Percentiles rank a stretch among this genome's conserved stretches.
These are phyloP conservation scores for Lomentospora prolificans DNA, from an alignment of 2,329 filamentous ascomycete genomes.

Conservation along the genomic window DNA sequence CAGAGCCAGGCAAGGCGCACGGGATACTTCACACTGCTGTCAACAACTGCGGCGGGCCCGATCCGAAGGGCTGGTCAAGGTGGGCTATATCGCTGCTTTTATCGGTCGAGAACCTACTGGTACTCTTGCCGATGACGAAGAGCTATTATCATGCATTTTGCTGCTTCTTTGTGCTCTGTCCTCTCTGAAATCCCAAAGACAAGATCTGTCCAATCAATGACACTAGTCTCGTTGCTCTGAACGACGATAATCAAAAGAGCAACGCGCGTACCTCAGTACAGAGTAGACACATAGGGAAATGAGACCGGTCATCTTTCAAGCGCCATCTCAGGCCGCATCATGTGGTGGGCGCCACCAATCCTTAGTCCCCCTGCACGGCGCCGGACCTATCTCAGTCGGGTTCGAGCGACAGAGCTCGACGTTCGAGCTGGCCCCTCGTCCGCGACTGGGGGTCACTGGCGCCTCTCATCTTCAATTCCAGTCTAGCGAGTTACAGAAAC, in stretches of 20 bases:
- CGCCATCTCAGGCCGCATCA: background rate
- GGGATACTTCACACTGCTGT: background rate
- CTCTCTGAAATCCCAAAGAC: no score
- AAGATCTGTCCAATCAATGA: no score
- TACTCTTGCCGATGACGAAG: no score
- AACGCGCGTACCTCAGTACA: background rate
- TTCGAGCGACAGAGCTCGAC: no score
- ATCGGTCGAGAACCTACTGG: background rate
- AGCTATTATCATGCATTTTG: no score
- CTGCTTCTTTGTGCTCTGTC: no score
- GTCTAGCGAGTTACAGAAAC: no score
- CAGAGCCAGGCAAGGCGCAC: background rate
- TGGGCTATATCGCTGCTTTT: background rate
- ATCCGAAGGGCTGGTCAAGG: background rate
- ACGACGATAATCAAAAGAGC: background rate
- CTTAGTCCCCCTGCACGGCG: no score
- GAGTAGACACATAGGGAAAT: background rate
- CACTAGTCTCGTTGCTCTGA: background rate
- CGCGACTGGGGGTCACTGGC: no score
- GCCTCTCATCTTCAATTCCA: no score
- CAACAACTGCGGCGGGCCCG: background rate
- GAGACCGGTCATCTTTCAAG: background rate
- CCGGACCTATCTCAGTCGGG: no score
- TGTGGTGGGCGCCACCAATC: background rate
- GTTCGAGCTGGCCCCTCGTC: no score